These are phyloP conservation scores for Trichoderma parareesei DNA, from an alignment of 495 filamentous ascomycete species.

Conservation along the genomic window DNA sequence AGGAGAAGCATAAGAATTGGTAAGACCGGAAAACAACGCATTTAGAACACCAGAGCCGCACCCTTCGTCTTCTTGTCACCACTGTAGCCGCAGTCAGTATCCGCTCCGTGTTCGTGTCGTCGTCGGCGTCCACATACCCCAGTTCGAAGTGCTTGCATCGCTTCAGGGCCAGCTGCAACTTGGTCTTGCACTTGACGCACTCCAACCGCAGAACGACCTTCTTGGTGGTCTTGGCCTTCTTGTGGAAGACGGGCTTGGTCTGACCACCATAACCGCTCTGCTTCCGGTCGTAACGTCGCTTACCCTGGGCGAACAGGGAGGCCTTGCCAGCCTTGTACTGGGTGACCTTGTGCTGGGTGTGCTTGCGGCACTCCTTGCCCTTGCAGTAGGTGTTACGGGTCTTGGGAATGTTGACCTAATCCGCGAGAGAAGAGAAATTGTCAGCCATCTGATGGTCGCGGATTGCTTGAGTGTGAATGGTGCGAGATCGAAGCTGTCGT, in stretches of 20 bases:
- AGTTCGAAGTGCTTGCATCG: slow-evolving; percentile 99
- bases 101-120: no score
- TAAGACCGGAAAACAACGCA: slow-evolving; percentile 9
- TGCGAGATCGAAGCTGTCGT: slow-evolving; percentile 1
- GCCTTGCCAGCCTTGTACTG: slow-evolving; percentile 96
- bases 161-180: slow-evolving; percentile 95
- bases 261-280: slow-evolving; percentile 99
- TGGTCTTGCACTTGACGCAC: slow-evolving; percentile 94
- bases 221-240: slow-evolving; percentile 99
- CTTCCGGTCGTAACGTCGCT: slow-evolving; percentile 99
- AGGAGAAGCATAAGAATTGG: slow-evolving; percentile 11
- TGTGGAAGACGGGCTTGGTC: slow-evolving; percentile 99
- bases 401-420: slow-evolving; percentile 19
- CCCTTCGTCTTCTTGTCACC: slow-evolving; percentile 99
- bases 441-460: slow-evolving; percentile 1
- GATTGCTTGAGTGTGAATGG: not conserved
- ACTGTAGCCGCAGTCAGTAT: slow-evolving; percentile 41
- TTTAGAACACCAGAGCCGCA: slow-evolving; percentile 97
- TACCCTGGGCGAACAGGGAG: slow-evolving; percentile 93
- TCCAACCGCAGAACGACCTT: slow-evolving; percentile 98
- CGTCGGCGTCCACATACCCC: slow-evolving; percentile 56
- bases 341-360: slow-evolving; percentile 90
- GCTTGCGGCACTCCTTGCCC: slow-evolving; percentile 88
- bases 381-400: slow-evolving; percentile 65
- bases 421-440: not conserved